Evolutionary conservation across 2,329 filamentous ascomycete species (phyloP), one percentile per base, ranked within the genome.

Genomic region (Apiospora kogelbergensis): DNA sequence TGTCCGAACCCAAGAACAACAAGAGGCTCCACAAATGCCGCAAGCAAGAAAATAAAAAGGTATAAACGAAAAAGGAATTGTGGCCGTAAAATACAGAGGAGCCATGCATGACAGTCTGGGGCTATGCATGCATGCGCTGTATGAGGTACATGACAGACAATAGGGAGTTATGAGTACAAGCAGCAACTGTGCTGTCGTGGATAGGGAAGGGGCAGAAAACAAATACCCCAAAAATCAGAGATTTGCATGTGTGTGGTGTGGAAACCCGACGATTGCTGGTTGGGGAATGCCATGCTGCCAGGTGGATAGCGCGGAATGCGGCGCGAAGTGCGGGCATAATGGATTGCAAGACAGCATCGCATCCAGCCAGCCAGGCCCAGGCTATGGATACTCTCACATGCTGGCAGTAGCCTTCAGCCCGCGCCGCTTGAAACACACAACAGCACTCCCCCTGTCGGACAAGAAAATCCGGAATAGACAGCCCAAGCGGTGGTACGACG

Each of bases 331-430:
- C 46, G 46, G 46, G 46, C 13, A 53, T 30, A 2, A 30, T 30
- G 11, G 46, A 20, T 30, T 20, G 48, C 22, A 57, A 57, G 10
- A 33, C 24, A 20, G 17, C 48, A 57, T 17, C 48, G 17, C 48
- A 57, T 17, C 48, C 30, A 33, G 26, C 48, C 48, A 57, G 33
- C 33, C 33, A 33, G 48, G 48, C 48, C 26, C 48, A 33, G 48
- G 26, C 48, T 57, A 57, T 57, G 48, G 48, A 57, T 26, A 33
- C 48, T 57, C 26, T 57, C 48, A 57, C 48, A 57, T 57, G 48
- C 26, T 30, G 46, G 20, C 9, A 10, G n/a, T 24, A 11, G 45
- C n/a, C 45, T 48, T 10, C 10, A 17, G 53, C 53, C 30, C 30
- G n/a, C 1, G 53, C 53, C 53, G 20, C 9, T 37, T 60, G 53